These are phyloP conservation scores for Fusarium sp. DNA, from an alignment of 2,329 filamentous ascomycete species.

Conservation along the genomic window DNA sequence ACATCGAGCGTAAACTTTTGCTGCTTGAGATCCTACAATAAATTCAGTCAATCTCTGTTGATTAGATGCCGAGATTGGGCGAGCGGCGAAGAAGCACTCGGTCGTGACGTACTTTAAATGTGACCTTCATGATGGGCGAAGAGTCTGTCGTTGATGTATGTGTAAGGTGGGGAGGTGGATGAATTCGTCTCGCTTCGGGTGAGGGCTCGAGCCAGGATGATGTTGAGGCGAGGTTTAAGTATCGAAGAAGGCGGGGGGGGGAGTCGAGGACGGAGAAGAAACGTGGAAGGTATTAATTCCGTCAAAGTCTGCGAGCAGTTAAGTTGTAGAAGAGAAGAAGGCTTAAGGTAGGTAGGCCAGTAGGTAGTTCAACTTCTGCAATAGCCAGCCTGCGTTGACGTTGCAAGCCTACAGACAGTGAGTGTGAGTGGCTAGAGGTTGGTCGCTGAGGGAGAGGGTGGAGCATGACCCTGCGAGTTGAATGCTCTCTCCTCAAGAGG, in stretches of 20 bases:
- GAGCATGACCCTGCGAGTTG: constrained; percentile 27
- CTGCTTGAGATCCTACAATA: constrained; percentile 89
- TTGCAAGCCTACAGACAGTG: constrained; percentile 23
- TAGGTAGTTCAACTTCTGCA: neutral
- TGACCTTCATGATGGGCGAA: constrained; percentile 73
- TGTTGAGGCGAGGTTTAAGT: constrained; percentile 1
- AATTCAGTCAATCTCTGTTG: constrained; percentile 17
- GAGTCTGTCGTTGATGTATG: constrained; percentile 48
- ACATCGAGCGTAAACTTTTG: constrained; percentile 98
- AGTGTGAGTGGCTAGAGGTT: neutral
- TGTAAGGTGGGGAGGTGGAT: constrained; percentile 37
- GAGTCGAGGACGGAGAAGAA: constrained; percentile 7
- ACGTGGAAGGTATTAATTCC: constrained; percentile 8
- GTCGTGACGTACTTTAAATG: constrained; percentile 66
- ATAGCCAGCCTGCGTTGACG: constrained; percentile 32
- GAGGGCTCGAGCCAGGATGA: constrained; percentile 13
- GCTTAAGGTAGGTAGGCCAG: constrained; percentile 3
- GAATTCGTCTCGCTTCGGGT: constrained; percentile 20
- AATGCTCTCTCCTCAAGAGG: constrained; percentile 13
- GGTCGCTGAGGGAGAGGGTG: constrained; percentile 24
- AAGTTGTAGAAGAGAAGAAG: constrained; percentile 28
- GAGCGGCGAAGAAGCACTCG: constrained; percentile 1
- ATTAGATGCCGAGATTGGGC: neutral
- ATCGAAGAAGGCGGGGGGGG: constrained; percentile 8
- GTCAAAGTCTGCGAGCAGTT: constrained; percentile 19